Evolutionary conservation across 164 flowering plant species (phyloP), one percentile per base, ranked within the genome.

Genomic region (Liquidambar formosana): DNA sequence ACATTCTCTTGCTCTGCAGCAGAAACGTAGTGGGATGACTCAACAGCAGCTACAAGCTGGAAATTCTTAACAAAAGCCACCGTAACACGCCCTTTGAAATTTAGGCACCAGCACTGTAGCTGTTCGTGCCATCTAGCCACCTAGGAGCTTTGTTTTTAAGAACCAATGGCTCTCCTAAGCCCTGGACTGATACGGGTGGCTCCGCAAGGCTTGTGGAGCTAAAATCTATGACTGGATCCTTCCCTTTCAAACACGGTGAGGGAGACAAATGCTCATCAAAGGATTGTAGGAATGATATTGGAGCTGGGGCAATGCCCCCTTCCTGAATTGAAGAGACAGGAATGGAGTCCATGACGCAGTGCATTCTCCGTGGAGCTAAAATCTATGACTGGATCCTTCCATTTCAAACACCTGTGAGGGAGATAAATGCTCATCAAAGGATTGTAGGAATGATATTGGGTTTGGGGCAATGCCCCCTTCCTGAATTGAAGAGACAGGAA

Each of bases 41-140:
- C 75, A 46, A 74, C 72, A n/a, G 78, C 87, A 1, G 87, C 89
- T 25, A 82, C 81, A 18, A 87, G 84, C 75, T 87, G 91, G 65
- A 87, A 87, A 61, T 87, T 87, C 80, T 87, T 87, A 2, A 87
- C 91, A 8, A 89, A 87, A 6, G 91, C 91, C 23, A 87, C 87
- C 0, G 91, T 87, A 0, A 87, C 91, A 22, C 91, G 80, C 21
- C 91, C 91, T 63, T 67, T 64, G 73, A 87, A 87, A 68, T 87
- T 87, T 15, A 87, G 75, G 74, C 91, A 87, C 91, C 91, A 87
- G 63, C 91, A 83, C 64, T 83, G 87, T 8, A 83, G 71, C 73
- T 83, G 87, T 60, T 83, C 87, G 52, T 83, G 87, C 87, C 91
- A 87, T 60, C 91, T 77, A n/a, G n/a, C n/a, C n/a, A n/a, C n/a